Evolutionary conservation across 139 green algal genomes (phyloP), one percentile per base, ranked within the genome.

Genomic region (Chlamydomonas sp.): DNA sequence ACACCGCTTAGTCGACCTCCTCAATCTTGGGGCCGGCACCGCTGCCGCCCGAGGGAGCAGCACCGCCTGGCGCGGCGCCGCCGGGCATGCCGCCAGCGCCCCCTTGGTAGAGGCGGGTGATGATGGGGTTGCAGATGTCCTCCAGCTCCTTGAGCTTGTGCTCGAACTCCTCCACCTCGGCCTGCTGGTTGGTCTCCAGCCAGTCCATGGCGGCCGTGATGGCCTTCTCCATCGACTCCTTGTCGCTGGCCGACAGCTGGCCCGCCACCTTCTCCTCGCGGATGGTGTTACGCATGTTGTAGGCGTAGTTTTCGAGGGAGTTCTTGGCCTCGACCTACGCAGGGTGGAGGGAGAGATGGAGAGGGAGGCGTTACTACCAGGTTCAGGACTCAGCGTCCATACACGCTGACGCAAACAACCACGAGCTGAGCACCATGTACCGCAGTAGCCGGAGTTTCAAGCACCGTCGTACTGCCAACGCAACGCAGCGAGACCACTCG

Each of bases 91-190:
- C 92, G 49, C 84, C 91, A 62, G 88, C 93, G 9, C 79, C 95
- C 4, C 84, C 92, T 83, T 95, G 89, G 91, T 98, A 98, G 91
- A 97, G 93, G 85, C 68, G 58, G 49, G 88, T 96, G 90, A 96
- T 98, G 93, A 99, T 99, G 75, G 98, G 98, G 88, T 94, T 98
- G 93, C 95, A 98, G 12, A 97, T 71, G 15, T 90, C 90, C 93
- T 99, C 98, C 68, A 99, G 94, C 93, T 99, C 97, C 96, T 99
- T 99, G 73, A 97, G 93, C 94, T 99, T 98, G 94, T 97, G 91
- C 92, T 99, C 96, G 90, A 99, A 98, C 95, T 99, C 98, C 80
- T 99, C 98, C 67, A 94, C 93, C 93, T 99, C 97, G 3, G 96
- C 97, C 80, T 98, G 93, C 94, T 99, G 96, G 94, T 99, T 99